Percentiles rank a stretch among this genome's conserved stretches.
phyloP scores from a whole-genome alignment of 306 rosid species.

The Casuarina cunninghamiana region DNA sequence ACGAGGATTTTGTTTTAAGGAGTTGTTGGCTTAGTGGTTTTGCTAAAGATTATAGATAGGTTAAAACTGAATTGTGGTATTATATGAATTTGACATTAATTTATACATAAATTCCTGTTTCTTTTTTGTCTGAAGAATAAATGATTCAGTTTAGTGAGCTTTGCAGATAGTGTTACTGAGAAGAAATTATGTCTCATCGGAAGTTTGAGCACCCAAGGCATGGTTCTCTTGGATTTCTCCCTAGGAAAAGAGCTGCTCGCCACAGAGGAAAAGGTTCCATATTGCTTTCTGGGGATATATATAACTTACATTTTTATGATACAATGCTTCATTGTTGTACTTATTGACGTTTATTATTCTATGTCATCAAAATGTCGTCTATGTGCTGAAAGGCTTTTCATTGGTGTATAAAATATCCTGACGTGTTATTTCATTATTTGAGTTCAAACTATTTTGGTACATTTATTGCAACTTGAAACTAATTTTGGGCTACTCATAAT shows the following conservation, averaged over 20 bases:
- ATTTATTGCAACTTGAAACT: background rate
- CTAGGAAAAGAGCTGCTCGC: slow-evolving; percentile 52
- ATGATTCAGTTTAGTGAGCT: slow-evolving; percentile 9
- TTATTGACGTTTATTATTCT: background rate
- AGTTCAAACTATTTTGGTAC: background rate
- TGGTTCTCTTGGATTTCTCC: slow-evolving; percentile 59
- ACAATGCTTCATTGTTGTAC: background rate
- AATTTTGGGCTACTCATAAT: background rate
- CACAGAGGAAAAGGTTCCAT: slow-evolving; percentile 56
- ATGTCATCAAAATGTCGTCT: background rate
- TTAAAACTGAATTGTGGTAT: background rate
- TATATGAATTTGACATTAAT: background rate
- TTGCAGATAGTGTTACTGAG: slow-evolving; percentile 9
- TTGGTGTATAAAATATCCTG: background rate
- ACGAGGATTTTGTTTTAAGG: background rate
- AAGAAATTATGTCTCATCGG: slow-evolving; percentile 50
- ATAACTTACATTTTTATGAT: background rate
- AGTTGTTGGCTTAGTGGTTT: background rate
- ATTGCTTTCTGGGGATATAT: background rate
- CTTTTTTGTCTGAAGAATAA: background rate
- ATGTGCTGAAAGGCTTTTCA: background rate
- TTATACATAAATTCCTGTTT: background rate
- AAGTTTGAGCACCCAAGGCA: slow-evolving; percentile 63
- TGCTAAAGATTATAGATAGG: background rate
- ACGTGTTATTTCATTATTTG: background rate